Evolutionary conservation across 1,284 basidiomycete species (phyloP), one percentile per base, ranked within the genome.

Genomic region (Cutaneotrichosporon dermatis): DNA sequence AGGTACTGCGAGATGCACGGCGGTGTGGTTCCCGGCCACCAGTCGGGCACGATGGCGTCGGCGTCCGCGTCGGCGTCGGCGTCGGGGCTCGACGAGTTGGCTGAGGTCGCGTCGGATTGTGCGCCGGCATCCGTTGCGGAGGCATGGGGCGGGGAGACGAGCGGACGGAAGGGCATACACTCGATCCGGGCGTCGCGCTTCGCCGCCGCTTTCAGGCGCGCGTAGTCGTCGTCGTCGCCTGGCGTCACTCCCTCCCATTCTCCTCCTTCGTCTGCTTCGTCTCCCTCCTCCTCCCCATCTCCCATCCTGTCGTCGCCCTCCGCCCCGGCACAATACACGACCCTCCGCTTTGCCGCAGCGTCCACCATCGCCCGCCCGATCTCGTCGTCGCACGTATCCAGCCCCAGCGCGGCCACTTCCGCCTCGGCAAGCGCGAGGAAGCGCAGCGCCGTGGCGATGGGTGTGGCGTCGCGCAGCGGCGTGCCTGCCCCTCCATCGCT

Each of bases 1-100:
- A 76, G 51, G 44, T 70, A 65, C 10, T 54, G 63, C 9, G 68
- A 67, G 2, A 76, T 39, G 51, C 75, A 77, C 2, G 72, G 69
- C 4, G 72, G 58, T 5, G 71, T 67, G 1, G 72, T 72, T 42
- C 69, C 70, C 0, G 74, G 75, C 75, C 75, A 77, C 74, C 73
- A 76, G 4, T 56, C 59, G 8, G 66, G 64, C 51, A 40, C 39
- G 39, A 12, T 34, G 12, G 33, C 10, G 46, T 49, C 7, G 33
- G 34, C 6, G 11, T 13, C 12, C 11, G 33, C 10, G 12, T 36
- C 34, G 34, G 33, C 11, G 12, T 13, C 70, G 25, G 25, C 70
- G 0, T 15, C 6, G 1, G 25, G 44, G 5, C 44, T 11, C 13
- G 46, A 33, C 34, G 4, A 5, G 40, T 69, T 58, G 36, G 25